Evolutionary conservation across 257 asterid species (phyloP).

Genomic region (Solanum neorickii): DNA sequence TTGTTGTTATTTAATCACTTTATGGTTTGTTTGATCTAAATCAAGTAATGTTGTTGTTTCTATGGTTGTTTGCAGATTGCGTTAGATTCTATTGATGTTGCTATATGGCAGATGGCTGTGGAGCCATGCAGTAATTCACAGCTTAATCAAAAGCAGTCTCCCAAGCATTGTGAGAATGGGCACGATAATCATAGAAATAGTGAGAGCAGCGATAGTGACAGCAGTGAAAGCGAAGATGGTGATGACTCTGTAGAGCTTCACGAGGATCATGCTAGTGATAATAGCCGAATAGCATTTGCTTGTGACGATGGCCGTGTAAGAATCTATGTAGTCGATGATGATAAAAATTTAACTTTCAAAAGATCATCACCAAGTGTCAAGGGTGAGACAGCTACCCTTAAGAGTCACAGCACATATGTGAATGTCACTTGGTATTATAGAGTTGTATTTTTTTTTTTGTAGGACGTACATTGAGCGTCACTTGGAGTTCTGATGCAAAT

Average conservation of each 20-base stretch:
- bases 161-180: conserved; percentile 41
- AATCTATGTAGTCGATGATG: conserved; percentile 33
- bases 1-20: neutral
- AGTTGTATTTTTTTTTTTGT: conserved; percentile 4
- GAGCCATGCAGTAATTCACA: conserved; percentile 33
- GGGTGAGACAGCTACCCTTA: conserved; percentile 58
- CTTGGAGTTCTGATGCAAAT: conserved; percentile 75
- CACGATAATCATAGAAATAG: conserved; percentile 13
- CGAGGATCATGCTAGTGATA: conserved; percentile 18
- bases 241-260: conserved; percentile 25
- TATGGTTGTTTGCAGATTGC: conserved; percentile 43
- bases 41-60: neutral
- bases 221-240: conserved; percentile 51
- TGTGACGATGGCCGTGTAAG: conserved; percentile 96
- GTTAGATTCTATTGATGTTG: conserved; percentile 59
- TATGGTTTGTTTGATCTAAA: neutral
- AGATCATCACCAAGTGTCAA: conserved; percentile 72
- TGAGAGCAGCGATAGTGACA: conserved; percentile 31
- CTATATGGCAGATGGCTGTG: conserved; percentile 92
- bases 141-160: conserved; percentile 8
- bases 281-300: conserved; percentile 56
- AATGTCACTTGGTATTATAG: neutral
- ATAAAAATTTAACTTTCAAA: conserved; percentile 34
- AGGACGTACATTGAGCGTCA: conserved; percentile 73
- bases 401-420: neutral